Conservation (phyloP, 1,284 basidiomycete genomes). For the Cryptococcus depauperatus region DNA sequence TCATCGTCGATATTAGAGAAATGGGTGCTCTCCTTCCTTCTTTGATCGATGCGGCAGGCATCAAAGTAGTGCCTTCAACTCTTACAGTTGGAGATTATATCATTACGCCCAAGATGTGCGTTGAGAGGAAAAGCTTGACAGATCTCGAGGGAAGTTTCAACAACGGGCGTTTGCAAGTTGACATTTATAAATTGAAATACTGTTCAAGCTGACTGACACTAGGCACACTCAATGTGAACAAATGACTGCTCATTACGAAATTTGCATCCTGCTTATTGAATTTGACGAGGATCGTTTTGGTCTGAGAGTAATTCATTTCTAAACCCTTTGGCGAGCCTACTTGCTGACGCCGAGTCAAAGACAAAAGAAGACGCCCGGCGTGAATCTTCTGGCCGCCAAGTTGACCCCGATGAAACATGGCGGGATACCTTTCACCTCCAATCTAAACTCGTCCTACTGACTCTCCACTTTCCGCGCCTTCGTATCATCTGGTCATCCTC, state of each 20-base stretch:
- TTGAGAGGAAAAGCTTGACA: conserved; percentile 88
- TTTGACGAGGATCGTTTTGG: conserved; percentile 98
- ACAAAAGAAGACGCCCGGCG: conserved; percentile 44
- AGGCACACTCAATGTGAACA: conserved; percentile 96
- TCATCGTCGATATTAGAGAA: conserved; percentile 94
- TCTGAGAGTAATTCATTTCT: conserved; percentile 56
- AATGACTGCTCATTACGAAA: conserved; percentile 94
- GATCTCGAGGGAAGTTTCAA: conserved; percentile 89
- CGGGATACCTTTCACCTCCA: conserved; percentile 56
- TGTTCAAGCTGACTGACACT: conserved; percentile 1
- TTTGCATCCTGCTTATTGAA: conserved; percentile 90
- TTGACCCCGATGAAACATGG: conserved; percentile 15
- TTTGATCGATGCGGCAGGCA: conserved; percentile 71
- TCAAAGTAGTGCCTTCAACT: conserved; percentile 80
- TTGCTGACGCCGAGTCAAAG: conserved; percentile 44
- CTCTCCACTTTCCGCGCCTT: conserved; percentile 76
- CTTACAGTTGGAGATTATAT: conserved; percentile 95
- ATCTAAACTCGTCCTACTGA: conserved; percentile 78
- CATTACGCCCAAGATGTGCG: conserved; percentile 86
- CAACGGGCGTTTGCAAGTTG: conserved; percentile 79
- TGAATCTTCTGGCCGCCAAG: conserved; percentile 48
- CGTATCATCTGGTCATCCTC: conserved; percentile 96
- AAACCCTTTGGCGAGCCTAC: too few relatives aligned
- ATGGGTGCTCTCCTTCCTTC: conserved; percentile 90
- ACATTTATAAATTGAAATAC: background rate